Conservation (phyloP, 1,139 yeast genomes). For the Suhomyces taliae region DNA sequence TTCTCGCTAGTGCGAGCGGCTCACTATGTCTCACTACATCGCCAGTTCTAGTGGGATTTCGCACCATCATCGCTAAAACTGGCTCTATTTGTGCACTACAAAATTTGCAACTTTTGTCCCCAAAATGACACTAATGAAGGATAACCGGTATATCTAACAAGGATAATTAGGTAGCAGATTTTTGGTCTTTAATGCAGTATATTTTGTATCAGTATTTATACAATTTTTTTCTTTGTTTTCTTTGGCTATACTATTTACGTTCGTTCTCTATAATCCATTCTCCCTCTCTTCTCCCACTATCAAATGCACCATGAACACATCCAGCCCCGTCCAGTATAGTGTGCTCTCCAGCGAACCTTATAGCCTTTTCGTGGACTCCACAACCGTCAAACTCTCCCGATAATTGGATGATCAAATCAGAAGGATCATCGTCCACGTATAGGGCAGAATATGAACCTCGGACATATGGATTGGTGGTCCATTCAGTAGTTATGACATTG, state of each 20-base stretch:
- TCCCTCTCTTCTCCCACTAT: slow-evolving; percentile 74
- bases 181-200: too few relatives aligned
- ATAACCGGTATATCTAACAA: too few relatives aligned
- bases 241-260: not conserved
- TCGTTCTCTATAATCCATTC: slow-evolving; percentile 31
- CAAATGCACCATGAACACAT: slow-evolving; percentile 80
- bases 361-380: slow-evolving; percentile 40
- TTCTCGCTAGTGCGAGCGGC: too few relatives aligned
- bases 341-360: slow-evolving; percentile 86
- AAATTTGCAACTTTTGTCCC: too few relatives aligned
- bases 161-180: too few relatives aligned
- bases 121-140: not conserved
- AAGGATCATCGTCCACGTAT: slow-evolving; percentile 65
- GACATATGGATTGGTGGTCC: slow-evolving; percentile 71
- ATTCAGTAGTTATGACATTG: slow-evolving; percentile 54
- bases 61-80: too few relatives aligned
- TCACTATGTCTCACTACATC: too few relatives aligned
- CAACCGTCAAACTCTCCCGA: slow-evolving; percentile 51
- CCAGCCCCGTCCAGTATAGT: slow-evolving; percentile 77
- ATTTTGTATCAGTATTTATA: too few relatives aligned
- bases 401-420: slow-evolving; percentile 54
- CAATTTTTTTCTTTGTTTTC: not conserved
- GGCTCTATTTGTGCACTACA: too few relatives aligned
- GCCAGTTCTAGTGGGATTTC: too few relatives aligned
- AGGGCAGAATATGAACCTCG: slow-evolving; percentile 78